Base-by-base conservation (phyloP, 1,284 basidiomycete genomes). In the Schizophyllum amplum region DNA sequence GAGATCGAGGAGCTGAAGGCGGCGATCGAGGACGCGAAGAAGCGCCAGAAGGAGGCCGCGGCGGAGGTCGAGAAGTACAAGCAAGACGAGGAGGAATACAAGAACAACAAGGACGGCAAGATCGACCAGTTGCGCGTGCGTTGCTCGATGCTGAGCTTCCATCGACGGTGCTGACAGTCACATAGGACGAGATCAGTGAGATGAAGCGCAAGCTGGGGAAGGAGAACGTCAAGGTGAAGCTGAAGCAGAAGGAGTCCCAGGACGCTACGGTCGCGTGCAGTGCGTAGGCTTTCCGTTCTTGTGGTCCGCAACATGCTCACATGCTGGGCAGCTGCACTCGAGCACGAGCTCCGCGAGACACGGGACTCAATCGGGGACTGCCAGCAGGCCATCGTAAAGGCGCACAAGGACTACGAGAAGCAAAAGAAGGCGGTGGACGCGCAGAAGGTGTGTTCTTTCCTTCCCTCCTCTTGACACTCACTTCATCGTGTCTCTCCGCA, bases 81-180 rank as follows among this genome's bases (percentile, higher is more conserved):
- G 72, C 88, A 87, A 67, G 97, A 99, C 69, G 98, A 99, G 94
- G 85, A 84, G 55, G 97, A 99, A 76, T 98, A 99, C 75, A 95
- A 97, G 76, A 88, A 94, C 70, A 95, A 99, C 77, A 97, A 98
- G 71, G 96, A 98, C 57, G 92, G 92, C 52, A 99, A 99, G 74
- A 90, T 95, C 56, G 90, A 90, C 47, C 90, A 98, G 70, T 83
- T 99, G 64, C 96, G 94, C 78, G 92, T 90, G 55, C 50, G 72
- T 63, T 48, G 52, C 52, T 33, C 1, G 9, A n/a, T 50, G 24
- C 52, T 27, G 24, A 27, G 42, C 54, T 23, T 33, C 23, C 92
- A 82, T 96, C 33, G 5, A 6, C 24, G 4, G n/a, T 20, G 20
- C 26, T 55, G 1, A 54, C 17, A 6, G 5, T 5, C 22, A 5